Evolutionary conservation across 1,139 yeast species (phyloP), one percentile per base, ranked within the genome.

Genomic region (Chernovozyma aurita): DNA sequence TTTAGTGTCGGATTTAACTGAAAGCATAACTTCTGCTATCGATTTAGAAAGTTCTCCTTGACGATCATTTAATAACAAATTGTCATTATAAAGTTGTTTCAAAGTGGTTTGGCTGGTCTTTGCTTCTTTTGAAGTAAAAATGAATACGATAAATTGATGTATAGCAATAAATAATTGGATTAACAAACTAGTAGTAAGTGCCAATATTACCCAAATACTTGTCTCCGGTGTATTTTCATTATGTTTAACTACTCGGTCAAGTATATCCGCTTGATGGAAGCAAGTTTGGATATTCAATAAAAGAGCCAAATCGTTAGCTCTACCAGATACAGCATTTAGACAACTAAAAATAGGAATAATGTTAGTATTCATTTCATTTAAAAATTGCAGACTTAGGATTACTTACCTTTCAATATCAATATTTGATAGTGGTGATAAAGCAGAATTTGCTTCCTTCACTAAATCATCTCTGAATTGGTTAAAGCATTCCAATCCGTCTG

Each of bases 1-100:
- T 97, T 66, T 86, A 92, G 43, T 82, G 81, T 68, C 85, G 79
- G 52, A 92, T 88, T 70, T 92, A 97, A 47, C 69, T 73, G 59
- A 92, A 74, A 31, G 92, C 97, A 57, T 92, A 90, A 39, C 22
- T 2, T 36, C 26, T 4, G 40, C 18, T 14, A 34, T 28, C 11
- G 38, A 21, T 12, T 36, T 24, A 3, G 32, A 16, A 21, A 40
- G 30, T 7, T 41, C 42, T 3, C 15, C 5, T 22, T 28, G 31
- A 27, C 34, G 30, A 18, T 40, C 33, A 32, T 34, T 32, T 24
- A 31, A 24, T 18, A 27, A 36, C 22, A 24, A 42, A 20, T 25
- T 26, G 22, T 39, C 32, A 9, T 33, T 32, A 6, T 28, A 30
- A 17, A 39, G 17, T 8, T 31, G 8, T 18, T 33, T 29, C 15